phyloP scores from a whole-genome alignment of 1,284 basidiomycete species.

The Rhodotorula sp. region DNA sequence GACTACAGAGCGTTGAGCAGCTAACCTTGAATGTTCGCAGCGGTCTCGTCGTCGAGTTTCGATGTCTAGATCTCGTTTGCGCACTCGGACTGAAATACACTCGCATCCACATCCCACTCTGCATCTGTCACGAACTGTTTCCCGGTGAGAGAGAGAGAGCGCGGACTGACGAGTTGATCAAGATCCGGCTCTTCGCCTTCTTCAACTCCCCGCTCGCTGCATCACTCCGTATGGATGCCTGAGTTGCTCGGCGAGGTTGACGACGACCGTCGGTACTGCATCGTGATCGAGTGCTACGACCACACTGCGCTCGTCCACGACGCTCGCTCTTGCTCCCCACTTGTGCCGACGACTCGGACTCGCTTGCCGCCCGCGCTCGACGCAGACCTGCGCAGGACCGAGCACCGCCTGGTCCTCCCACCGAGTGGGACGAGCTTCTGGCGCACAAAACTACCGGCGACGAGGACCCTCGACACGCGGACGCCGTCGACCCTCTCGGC shows the following conservation, averaged over 20 bases:
- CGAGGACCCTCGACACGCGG: conserved; percentile 25
- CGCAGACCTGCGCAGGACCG: conserved; percentile 10
- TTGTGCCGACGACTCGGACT: conserved; percentile 37
- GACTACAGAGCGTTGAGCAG: neutral
- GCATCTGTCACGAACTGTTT: too few species aligned
- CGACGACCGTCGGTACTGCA: neutral
- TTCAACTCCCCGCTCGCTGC: neutral
- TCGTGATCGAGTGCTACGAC: conserved; percentile 33
- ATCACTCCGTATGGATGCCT: conserved; percentile 3
- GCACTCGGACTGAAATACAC: too few species aligned
- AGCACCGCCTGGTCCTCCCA: conserved; percentile 24
- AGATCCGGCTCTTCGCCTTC: neutral
- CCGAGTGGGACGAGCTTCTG: conserved; percentile 13
- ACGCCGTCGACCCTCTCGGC: conserved; percentile 14
- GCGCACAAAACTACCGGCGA: conserved; percentile 16
- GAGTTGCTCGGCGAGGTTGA: neutral
- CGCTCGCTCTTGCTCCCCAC: conserved; percentile 14
- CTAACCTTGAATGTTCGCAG: conserved; percentile 1
- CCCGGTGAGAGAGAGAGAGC: too few species aligned
- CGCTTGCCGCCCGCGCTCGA: conserved; percentile 40
- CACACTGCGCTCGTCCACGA: neutral
- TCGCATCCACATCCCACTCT: too few species aligned
- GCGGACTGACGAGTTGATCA: too few species aligned
- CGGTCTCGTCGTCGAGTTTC: neutral
- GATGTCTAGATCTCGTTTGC: too few species aligned